Percentiles rank a stretch among this genome's conserved stretches.
Conservation (phyloP, 805 yeast species). For the Isabelozyma rhagii region DNA sequence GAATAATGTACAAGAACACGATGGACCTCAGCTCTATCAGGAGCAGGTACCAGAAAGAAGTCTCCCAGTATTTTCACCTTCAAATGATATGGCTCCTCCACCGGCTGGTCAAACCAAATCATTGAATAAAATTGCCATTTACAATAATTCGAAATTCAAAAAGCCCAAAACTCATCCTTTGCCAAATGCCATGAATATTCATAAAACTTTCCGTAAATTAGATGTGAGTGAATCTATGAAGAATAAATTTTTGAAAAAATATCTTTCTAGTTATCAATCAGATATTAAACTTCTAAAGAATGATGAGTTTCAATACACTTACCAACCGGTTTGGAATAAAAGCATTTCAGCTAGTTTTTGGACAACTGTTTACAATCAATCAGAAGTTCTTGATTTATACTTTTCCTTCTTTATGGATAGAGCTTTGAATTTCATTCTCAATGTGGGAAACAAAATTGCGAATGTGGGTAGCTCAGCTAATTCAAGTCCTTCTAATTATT, state of each 20-base stretch:
- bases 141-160: neutral
- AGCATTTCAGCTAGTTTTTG: slow-evolving; percentile 21
- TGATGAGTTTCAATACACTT: slow-evolving; percentile 7
- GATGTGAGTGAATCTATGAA: slow-evolving; percentile 4
- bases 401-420: slow-evolving; percentile 37
- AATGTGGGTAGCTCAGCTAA: neutral
- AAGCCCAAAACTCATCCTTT: slow-evolving; percentile 9
- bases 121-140: neutral
- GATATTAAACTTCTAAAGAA: slow-evolving; percentile 12
- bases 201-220: slow-evolving; percentile 10
- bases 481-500: neutral
- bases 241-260: slow-evolving; percentile 12
- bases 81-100: neutral
- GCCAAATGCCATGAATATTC: slow-evolving; percentile 16
- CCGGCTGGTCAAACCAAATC: neutral
- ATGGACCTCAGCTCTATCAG: neutral
- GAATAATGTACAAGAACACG: too few relatives aligned
- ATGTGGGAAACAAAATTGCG: slow-evolving; percentile 8
- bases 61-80: neutral
- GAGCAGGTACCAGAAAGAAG: neutral
- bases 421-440: slow-evolving; percentile 26
- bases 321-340: slow-evolving; percentile 23
- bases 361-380: slow-evolving; percentile 26
- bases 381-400: slow-evolving; percentile 25
- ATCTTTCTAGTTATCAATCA: slow-evolving; percentile 5